phyloP scores from a whole-genome alignment of 2,329 filamentous ascomycete species.

The Hymenoscyphus infarciens region DNA sequence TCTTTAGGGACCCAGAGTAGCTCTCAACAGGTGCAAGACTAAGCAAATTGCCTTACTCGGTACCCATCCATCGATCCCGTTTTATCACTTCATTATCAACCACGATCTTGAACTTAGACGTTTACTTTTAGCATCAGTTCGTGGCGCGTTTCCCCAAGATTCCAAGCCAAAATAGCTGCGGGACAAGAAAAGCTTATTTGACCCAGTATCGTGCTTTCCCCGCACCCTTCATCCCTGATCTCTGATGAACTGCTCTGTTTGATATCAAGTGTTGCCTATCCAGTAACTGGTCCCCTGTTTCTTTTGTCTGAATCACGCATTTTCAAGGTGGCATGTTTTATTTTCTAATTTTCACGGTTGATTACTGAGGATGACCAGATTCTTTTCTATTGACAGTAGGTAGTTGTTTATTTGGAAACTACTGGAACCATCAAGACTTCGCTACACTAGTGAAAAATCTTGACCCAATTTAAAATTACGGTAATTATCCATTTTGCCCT shows the following conservation, averaged over 20 bases:
- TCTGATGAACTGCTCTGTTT: not conserved
- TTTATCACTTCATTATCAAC: not conserved
- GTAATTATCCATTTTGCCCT: too few species aligned
- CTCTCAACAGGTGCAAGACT: not conserved
- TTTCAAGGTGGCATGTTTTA: not conserved
- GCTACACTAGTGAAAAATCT: too few species aligned
- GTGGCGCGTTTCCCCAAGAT: slow-evolving; percentile 8
- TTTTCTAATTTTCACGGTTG: not conserved
- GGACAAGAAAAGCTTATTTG: slow-evolving; percentile 16
- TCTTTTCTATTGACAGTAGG: too few species aligned
- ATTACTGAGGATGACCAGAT: not conserved
- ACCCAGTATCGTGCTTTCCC: not conserved
- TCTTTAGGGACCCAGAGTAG: too few species aligned
- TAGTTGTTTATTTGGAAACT: too few species aligned
- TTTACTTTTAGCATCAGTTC: not conserved
- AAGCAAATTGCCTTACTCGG: not conserved
- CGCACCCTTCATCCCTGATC: not conserved
- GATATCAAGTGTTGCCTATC: not conserved
- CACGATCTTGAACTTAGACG: not conserved
- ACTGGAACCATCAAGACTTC: too few species aligned
- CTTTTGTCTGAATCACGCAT: not conserved
- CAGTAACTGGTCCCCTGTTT: not conserved
- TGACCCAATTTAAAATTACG: too few species aligned
- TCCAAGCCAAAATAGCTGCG: slow-evolving; percentile 12
- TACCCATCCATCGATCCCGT: not conserved